Base-by-base conservation (phyloP, 2,329 filamentous ascomycete genomes). In the Trichoderma oligosporum region DNA sequence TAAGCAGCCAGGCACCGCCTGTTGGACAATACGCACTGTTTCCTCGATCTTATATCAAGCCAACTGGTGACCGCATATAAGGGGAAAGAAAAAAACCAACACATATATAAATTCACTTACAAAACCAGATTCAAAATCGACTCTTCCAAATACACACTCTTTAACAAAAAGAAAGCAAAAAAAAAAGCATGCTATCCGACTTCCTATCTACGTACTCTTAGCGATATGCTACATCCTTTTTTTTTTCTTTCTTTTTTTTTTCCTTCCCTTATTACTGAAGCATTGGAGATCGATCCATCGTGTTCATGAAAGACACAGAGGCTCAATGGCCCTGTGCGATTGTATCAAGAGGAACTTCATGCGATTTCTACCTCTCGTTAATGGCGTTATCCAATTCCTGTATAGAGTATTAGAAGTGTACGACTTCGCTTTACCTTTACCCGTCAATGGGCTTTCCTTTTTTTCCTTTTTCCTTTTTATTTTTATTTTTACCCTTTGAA, bases 381-480 rank as follows among this genome's bases (percentile, higher is more conserved):
- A 57, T 12, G 55, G 55, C 47, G 55, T 57, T 24, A 16, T 49
- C 16, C 12, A 35, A 27, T 51, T 57, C 29, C 18, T 42, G 38
- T 48, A 56, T 56, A 56, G 53, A 56, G 2, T 48, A 11, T 41
- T 39, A 48, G 53, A 48, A 44, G 44, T 44, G 25, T n/a, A n/a
- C 18, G 71, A 67, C 74, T 76, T 68, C 71, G 75, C 71, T 80
- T 80, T 42, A 79, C 80, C 67, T 77, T 78, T 12, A 77, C 77
- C 38, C 70, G 69, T 65, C 77, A 71, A 25, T 76, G 75, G 46
- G 77, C 73, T 7, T 72, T 70, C 6, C 68, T 67, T 2, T 46
- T n/a, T n/a, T n/a, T n/a, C n/a, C n/a, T n/a, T n/a, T n/a, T n/a
- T n/a, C n/a, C n/a, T n/a, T n/a, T n/a, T n/a, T n/a, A n/a, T n/a